Evolutionary conservation across 176 grass and related monocot species (phyloP), one percentile per base, ranked within the genome.

Genomic region (Zea luxurians): DNA sequence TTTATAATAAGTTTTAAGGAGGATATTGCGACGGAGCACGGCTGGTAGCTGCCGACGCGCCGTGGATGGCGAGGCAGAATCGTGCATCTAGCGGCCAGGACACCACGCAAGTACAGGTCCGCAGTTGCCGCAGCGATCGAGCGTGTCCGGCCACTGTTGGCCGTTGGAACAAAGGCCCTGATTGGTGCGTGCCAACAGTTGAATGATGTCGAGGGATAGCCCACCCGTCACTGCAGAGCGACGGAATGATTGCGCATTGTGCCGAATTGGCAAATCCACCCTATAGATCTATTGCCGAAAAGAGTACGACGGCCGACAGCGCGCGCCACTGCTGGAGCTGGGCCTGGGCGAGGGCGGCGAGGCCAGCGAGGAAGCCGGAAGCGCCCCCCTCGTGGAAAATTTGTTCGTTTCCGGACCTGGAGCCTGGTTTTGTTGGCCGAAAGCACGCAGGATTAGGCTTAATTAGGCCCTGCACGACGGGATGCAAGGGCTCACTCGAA

Each of bases 141-240:
- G 36, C 71, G 10, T 57, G 17, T 74, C 52, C 37, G 52, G 72
- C 1, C 72, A 59, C 72, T 74, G 53, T 74, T 74, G 72, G 54
- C 38, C 9, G 72, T 61, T 46, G 54, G 54, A 57, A 57, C 54
- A 57, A 20, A 57, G 54, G 54, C 17, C 54, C 53, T 57, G 1
- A 18, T 57, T 57, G 53, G 53, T 57, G 53, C 53, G 53, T 18
- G 53, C 17, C 16, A 8, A 57, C 17, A 18, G 18, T 3, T 57
- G 53, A 57, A 57, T 57, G 53, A 57, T 57, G 16, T 18, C 7
- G 16, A 18, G 17, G 17, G 17, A 17, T 54, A 57, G 53, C 53
- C 53, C 54, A 57, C 54, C 54, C 17, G 43, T 17, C 54, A 57
- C 54, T 57, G 54, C 18, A 57, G 54, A 57, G 2, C 53, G 0